Evolutionary conservation across 2,329 filamentous ascomycete genomes (phyloP), one percentile per base, ranked within the genome.

Genomic region (Nothophoma quercina): DNA sequence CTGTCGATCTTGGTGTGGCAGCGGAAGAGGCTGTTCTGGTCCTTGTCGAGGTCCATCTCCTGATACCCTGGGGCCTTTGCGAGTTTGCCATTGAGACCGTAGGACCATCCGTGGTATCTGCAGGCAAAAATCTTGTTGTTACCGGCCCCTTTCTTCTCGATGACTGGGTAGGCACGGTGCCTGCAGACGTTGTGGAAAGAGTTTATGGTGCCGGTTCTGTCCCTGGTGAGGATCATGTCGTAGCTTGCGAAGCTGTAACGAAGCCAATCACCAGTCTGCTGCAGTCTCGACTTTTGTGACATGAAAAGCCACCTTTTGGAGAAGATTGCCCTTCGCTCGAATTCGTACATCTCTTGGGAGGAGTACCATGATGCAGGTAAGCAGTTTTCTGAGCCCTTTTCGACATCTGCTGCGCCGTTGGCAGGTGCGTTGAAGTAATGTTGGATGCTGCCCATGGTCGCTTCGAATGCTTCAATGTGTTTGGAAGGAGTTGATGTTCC

Each of bases 251-350:
- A 45, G 29, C 35, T 46, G 18, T 45, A 51, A 7, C 35, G 41
- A 15, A 64, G 33, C 28, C 54, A 64, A 23, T 63, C 56, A 10
- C 59, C 60, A 30, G 56, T 26, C 1, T 56, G 41, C 9, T 35
- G 38, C 12, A 64, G 45, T 7, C 72, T 67, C 5, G 54, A 55
- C 30, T 60, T 58, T 35, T 73, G 71, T 5, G 70, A 69, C 25
- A 74, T 59, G 35, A 74, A 60, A 15, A 72, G 60, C 71, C 72
- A 74, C 25, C 63, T 65, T 21, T 68, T 65, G 0, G 71, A 75
- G 57, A 79, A 79, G 36, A 80, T 75, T 12, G 78, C 74, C 4
- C 77, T 72, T 8, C 77, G 66, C 51, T 80, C 78, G 7, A 80
- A 69, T 55, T 78, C 68, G 48, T 77, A 80, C 60, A 78, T 71